Evolutionary conservation across 2,329 filamentous ascomycete species (phyloP).

Genomic region (Hypocreales sp.): DNA sequence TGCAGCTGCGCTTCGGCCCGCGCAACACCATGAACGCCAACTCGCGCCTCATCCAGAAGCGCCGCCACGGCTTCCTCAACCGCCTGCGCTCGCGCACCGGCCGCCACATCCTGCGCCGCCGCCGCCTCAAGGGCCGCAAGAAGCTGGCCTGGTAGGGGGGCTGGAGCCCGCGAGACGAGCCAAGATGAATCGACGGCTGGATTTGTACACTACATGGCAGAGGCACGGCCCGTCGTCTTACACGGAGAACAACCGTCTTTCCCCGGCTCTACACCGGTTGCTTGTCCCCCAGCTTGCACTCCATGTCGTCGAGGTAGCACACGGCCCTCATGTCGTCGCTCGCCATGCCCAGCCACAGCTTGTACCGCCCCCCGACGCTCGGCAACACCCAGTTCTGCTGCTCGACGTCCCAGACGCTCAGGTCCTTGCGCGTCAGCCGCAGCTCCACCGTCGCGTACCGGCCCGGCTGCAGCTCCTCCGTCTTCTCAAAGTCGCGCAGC

Average conservation of each 20-base stretch:
- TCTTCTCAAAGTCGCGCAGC: conserved; percentile 61
- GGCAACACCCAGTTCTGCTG: conserved; percentile 52
- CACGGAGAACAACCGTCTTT: too few relatives aligned
- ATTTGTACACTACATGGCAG: too few relatives aligned
- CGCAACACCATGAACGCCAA: conserved; percentile 40
- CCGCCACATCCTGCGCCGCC: conserved; percentile 33
- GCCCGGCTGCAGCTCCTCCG: conserved; percentile 34
- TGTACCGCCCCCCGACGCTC: conserved; percentile 18
- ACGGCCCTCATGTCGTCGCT: conserved; percentile 18
- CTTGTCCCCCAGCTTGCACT: conserved; percentile 10
- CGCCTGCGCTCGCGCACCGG: conserved; percentile 34
- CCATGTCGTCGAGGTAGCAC: conserved; percentile 13
- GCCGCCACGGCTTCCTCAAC: conserved; percentile 40
- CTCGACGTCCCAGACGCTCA: conserved; percentile 57
- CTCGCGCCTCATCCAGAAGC: conserved; percentile 41
- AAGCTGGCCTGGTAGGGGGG: conserved; percentile 16
- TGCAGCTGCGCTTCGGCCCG: conserved; percentile 42
- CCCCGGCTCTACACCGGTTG: not conserved
- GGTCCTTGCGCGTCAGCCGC: conserved; percentile 47
- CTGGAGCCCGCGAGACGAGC: too few relatives aligned
- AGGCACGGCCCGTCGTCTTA: too few relatives aligned
- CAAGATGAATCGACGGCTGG: too few relatives aligned
- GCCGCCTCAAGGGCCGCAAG: conserved; percentile 36
- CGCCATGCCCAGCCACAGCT: conserved; percentile 22
- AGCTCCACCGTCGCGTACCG: conserved; percentile 38